Conservation (phyloP, 495 filamentous ascomycete species). For the Aspergillus avenaceus region DNA sequence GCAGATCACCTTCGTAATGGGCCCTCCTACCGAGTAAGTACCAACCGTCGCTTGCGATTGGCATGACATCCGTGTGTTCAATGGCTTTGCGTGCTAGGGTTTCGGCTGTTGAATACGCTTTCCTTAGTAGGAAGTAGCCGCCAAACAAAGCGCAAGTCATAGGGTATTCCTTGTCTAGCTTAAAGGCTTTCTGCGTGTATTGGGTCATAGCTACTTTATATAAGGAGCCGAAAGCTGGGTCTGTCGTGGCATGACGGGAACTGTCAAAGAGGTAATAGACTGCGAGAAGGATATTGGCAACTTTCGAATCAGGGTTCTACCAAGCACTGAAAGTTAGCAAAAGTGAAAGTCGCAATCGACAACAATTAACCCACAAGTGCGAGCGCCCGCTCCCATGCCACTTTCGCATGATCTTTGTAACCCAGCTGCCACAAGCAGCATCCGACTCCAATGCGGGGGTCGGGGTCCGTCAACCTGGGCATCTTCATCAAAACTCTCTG, state of each 20-base stretch:
- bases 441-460: conserved; percentile 91
- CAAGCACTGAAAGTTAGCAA: conserved; percentile 1
- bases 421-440: conserved; percentile 95
- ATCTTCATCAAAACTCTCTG: conserved; percentile 80
- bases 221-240: conserved; percentile 69
- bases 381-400: conserved; percentile 82
- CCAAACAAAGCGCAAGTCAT: conserved; percentile 88
- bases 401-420: conserved; percentile 85
- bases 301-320: conserved; percentile 79
- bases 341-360: not conserved
- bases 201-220: conserved; percentile 93
- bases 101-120: conserved; percentile 73
- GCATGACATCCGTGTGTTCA: conserved; percentile 89
- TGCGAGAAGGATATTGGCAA: conserved; percentile 84
- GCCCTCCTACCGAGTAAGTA: conserved; percentile 87
- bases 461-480: conserved; percentile 87
- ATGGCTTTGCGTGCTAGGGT: conserved; percentile 87
- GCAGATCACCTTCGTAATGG: conserved; percentile 65
- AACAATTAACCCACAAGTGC: conserved; percentile 60
- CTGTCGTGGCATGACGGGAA: conserved; percentile 69
- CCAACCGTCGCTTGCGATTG: conserved; percentile 94
- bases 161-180: conserved; percentile 88
- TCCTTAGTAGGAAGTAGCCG: conserved; percentile 77
- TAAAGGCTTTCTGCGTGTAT: conserved; percentile 91
- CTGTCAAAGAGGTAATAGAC: conserved; percentile 83